phyloP scores from a whole-genome alignment of 2,329 filamentous ascomycete genomes.

The Stenocarpella maydis region DNA sequence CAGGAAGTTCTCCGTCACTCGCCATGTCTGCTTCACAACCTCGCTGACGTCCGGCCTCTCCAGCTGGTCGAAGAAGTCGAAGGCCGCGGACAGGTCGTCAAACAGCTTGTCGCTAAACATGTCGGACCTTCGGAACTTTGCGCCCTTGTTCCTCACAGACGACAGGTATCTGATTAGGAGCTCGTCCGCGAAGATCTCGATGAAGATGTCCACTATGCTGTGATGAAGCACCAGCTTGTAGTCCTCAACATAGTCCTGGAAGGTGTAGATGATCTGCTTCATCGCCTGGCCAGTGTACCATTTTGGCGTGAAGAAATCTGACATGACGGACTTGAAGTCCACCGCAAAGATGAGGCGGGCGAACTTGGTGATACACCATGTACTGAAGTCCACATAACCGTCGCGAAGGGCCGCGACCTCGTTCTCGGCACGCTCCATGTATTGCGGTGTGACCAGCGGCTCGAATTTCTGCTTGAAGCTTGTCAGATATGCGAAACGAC shows the following conservation, averaged over 20 bases:
- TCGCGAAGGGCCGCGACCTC: conserved; percentile 83
- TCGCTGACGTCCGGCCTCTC: conserved; percentile 74
- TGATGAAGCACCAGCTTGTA: conserved; percentile 86
- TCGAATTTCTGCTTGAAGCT: conserved; percentile 87
- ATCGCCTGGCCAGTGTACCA: conserved; percentile 91
- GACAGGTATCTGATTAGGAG: conserved; percentile 86
- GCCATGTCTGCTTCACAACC: conserved; percentile 90
- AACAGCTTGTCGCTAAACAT: conserved; percentile 93
- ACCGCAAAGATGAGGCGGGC: conserved; percentile 87
- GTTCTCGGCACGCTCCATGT: conserved; percentile 75
- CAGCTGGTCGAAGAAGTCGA: conserved; percentile 83
- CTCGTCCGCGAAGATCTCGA: conserved; percentile 93
- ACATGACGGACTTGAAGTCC: conserved; percentile 84
- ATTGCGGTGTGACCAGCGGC: conserved; percentile 79
- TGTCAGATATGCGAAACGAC: conserved; percentile 81
- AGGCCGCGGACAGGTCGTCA: conserved; percentile 89
- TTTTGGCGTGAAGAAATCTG: conserved; percentile 87
- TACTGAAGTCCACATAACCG: conserved; percentile 93
- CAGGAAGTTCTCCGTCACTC: conserved; percentile 85
- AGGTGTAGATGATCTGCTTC: conserved; percentile 92
- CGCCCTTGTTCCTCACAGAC: conserved; percentile 86
- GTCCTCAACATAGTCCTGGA: conserved; percentile 93
- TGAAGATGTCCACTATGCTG: conserved; percentile 87
- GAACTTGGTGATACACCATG: conserved; percentile 90
- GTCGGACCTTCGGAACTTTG: conserved; percentile 86